A percentile compares a stretch with the other conserved stretches of the same genome.
Conservation (phyloP, 257 asterid genomes). For the Solanum dulcamara region DNA sequence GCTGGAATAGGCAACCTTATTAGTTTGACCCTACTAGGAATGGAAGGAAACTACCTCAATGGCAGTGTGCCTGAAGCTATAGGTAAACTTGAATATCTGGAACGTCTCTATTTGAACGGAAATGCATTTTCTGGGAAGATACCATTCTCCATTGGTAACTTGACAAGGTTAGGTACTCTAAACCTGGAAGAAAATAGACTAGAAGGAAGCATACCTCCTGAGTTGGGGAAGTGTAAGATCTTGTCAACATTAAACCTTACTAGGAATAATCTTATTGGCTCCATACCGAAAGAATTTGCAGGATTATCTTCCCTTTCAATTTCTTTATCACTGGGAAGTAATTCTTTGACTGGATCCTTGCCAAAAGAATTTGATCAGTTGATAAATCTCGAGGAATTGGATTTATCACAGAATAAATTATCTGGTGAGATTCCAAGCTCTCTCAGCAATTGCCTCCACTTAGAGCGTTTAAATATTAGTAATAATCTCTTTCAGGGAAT, state of each 20-base stretch:
- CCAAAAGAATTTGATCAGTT: slow-evolving; percentile 8
- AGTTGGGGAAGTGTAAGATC: not conserved
- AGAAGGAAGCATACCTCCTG: slow-evolving; percentile 10
- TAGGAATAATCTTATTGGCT: slow-evolving; percentile 9
- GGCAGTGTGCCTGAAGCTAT: slow-evolving; percentile 8
- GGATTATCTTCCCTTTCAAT: slow-evolving; percentile 4
- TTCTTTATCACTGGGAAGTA: not conserved
- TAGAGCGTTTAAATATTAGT: slow-evolving; percentile 2
- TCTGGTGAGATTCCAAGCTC: slow-evolving; percentile 17
- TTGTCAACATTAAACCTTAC: slow-evolving; percentile 3
- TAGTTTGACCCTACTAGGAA: not conserved
- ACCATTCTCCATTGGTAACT: slow-evolving; percentile 10
- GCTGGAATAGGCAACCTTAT: slow-evolving; percentile 4
- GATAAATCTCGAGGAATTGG: slow-evolving; percentile 1
- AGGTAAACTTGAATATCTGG: slow-evolving; percentile 2
- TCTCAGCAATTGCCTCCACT: slow-evolving; percentile 6
- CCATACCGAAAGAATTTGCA: slow-evolving; percentile 1
- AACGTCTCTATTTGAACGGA: not conserved
- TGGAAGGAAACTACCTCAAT: not conserved
- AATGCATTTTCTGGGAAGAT: slow-evolving; percentile 5
- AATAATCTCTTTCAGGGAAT: slow-evolving; percentile 3
- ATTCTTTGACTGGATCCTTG: slow-evolving; percentile 5
- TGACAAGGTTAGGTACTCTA: not conserved
- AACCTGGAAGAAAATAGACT: slow-evolving; percentile 4
- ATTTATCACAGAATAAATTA: slow-evolving; percentile 5